Evolutionary conservation across 495 filamentous ascomycete species (phyloP).

Genomic region (Xylaria intraflava): DNA sequence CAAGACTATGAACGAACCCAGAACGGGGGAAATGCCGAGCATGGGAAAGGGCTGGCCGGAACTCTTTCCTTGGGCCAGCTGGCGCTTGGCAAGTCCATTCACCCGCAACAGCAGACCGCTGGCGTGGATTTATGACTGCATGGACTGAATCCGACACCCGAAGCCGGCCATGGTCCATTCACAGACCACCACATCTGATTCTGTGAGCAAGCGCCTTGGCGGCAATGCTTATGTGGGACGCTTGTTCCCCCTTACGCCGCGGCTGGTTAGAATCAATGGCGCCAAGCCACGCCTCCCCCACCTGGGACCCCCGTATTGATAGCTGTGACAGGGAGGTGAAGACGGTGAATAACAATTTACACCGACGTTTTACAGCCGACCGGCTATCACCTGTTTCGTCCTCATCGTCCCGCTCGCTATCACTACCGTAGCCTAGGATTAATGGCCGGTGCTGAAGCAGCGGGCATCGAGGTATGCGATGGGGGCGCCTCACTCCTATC

Average conservation of each 20-base stretch:
- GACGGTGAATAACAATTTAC: no score
- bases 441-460: no score
- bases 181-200: background rate
- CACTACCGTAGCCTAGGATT: no score
- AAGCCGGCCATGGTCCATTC: background rate
- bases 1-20: constrained; percentile 34
- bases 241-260: background rate
- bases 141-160: constrained; percentile 12
- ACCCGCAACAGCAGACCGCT: constrained; percentile 7
- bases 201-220: background rate
- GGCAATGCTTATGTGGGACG: background rate
- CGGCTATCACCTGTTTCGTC: no score
- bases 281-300: background rate
- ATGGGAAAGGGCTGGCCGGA: constrained; percentile 37
- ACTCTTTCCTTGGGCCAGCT: constrained; percentile 47
- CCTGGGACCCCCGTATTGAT: no score
- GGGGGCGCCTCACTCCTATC: no score
- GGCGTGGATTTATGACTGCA: constrained; percentile 27
- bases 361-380: no score
- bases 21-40: constrained; percentile 26
- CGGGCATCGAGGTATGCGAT: no score
- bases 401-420: no score
- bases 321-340: no score
- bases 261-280: background rate
- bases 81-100: constrained; percentile 33